Base-by-base conservation (phyloP, 148 eudicot genomes). In the Camellia lanceoleosa region DNA sequence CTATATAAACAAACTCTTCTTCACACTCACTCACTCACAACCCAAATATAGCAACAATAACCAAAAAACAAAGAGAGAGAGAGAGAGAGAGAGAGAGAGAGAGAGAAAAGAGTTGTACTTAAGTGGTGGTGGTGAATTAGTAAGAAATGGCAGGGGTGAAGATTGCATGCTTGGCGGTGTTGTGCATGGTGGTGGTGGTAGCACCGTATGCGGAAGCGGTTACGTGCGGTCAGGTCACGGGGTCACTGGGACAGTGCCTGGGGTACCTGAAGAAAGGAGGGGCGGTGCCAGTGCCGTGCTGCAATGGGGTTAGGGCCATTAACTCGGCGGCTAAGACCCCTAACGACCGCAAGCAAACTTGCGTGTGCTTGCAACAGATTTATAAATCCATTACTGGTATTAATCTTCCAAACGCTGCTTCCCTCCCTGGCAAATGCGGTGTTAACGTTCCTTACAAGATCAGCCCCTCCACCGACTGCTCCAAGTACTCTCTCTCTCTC, bases 141-240 rank as follows among this genome's bases (percentile, higher is more conserved):
- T 30, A 30, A 30, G 38, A 9, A 3, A 73, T 73, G 76, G 63
- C 87, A 76, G 63, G 16, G 19, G 7, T 79, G 14, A 85, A 81
- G 87, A 14, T 80, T 2, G 77, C 76, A 11, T 78, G 74, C 52
- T 67, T 80, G 46, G 70, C 74, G 62, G 3, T 84, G 1, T 10
- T 83, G 77, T 80, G 87, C 83, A 88, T 90, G 88, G 42, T 86
- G 74, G 81, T 84, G 78, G 80, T 84, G 77, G 49, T 19, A 30
- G 80, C 84, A 23, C 85, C 88, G 14, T 47, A 62, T n/a, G n/a
- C n/a, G n/a, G n/a, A n/a, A 68, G 88, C 80, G 15, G 23, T 90
- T 18, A 71, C 83, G 0, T n/a, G n/a, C n/a, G n/a, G n/a, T n/a
- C n/a, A n/a, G n/a, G n/a, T n/a, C n/a, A n/a, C n/a, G n/a, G n/a